Evolutionary conservation across 192 early-diverging fungal genomes (phyloP), one percentile per base, ranked within the genome.

Genomic region (Umbelopsis ramanniana): DNA sequence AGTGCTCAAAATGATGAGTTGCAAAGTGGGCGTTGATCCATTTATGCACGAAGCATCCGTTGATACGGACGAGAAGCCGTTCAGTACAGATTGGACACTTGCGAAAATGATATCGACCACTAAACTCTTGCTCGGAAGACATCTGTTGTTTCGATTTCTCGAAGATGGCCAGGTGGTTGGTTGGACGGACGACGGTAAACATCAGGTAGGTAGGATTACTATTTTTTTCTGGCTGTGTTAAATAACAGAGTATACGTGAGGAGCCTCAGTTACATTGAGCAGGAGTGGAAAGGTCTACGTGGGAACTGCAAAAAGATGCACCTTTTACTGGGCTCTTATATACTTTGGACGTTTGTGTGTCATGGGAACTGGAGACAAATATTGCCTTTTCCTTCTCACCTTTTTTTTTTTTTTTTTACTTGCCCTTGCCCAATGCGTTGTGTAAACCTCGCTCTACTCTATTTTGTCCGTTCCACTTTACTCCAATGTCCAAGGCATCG

Each of bases 31-130:
- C 40, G 40, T 45, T 74, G 43, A 74, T 69, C 73, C 73, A 74
- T 24, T 74, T 74, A 35, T 74, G 69, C 7, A 74, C 73, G 38
- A 74, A 69, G 7, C 67, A 68, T 47, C 73, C 73, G 23, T 74
- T 68, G 46, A 74, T 74, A 17, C 73, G 67, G 37, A 74, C 73
- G 19, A 74, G 54, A n/a, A 74, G 54, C 26, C 53, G 53, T 52
- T 74, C 54, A 43, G 68, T 60, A 6, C 73, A 74, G 15, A 74
- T 74, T 43, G 73, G 73, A 55, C 73, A 74, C 46, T 68, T 74
- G 22, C 73, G 73, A 63, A 63, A 63, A 19, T 63, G 57, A 63
- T 63, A 63, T 63, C 57, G 57, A 19, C 57, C 57, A 63, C 26
- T 63, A n/a, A 11, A 37, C 35, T 63, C 57, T 63, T 63, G 57